phyloP scores from a whole-genome alignment of 192 early-diverging fungal species.

The Chytriomyces hyalinus region DNA sequence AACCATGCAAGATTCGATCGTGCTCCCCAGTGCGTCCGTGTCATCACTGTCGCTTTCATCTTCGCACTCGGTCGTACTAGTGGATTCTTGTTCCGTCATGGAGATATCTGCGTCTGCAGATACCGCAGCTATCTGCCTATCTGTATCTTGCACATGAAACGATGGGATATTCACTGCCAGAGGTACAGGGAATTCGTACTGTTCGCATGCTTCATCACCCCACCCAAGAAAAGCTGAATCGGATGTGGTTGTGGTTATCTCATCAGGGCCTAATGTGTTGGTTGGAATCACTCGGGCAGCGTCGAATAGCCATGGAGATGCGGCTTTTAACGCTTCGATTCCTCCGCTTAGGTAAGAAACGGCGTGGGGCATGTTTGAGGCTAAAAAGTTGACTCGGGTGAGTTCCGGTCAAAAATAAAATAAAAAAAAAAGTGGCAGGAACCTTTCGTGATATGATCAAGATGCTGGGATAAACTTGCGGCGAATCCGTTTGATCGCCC shows the following conservation, averaged over 20 bases:
- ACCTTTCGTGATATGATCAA: slow-evolving; percentile 3
- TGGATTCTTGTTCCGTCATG: too few relatives aligned
- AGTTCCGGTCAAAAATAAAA: neutral
- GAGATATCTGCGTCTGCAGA: neutral
- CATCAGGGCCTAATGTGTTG: too few relatives aligned
- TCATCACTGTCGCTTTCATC: neutral
- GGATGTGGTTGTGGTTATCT: neutral
- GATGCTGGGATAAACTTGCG: slow-evolving; percentile 5
- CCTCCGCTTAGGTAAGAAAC: slow-evolving; percentile 17
- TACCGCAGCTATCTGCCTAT: neutral
- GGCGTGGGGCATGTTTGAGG: slow-evolving; percentile 5
- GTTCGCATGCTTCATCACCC: slow-evolving; percentile 21
- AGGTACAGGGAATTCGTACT: neutral
- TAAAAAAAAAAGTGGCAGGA: neutral
- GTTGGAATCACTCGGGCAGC: neutral
- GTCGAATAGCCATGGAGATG: slow-evolving; percentile 13
- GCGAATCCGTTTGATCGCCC: slow-evolving; percentile 18
- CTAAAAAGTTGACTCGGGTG: neutral
- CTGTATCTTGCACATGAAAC: neutral
- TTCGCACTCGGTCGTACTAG: too few relatives aligned
- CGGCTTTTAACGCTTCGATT: neutral
- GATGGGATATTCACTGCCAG: neutral
- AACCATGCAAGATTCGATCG: neutral
- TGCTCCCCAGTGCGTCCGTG: neutral
- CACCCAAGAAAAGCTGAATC: slow-evolving; percentile 15